These are phyloP conservation scores for Blastomyces parvus DNA, from an alignment of 2,329 filamentous ascomycete genomes.

Conservation along the genomic window DNA sequence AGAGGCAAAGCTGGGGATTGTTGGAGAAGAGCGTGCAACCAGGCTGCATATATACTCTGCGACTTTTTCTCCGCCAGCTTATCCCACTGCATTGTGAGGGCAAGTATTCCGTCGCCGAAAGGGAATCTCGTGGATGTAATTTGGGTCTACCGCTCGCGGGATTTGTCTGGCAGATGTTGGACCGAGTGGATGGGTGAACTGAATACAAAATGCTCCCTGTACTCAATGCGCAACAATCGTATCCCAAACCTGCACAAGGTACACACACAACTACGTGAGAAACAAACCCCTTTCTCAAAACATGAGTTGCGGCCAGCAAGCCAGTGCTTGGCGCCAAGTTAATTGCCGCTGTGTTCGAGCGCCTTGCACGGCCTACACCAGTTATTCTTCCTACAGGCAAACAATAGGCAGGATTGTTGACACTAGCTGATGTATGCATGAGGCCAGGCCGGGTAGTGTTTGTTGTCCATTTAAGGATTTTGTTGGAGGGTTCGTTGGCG, in stretches of 20 bases:
- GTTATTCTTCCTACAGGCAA: too few relatives aligned
- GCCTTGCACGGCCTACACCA: too few relatives aligned
- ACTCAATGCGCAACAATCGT: too few relatives aligned
- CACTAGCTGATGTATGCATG: too few relatives aligned
- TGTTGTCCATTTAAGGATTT: too few relatives aligned
- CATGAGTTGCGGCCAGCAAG: neutral
- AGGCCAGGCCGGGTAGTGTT: too few relatives aligned
- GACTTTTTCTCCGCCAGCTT: conserved; percentile 13
- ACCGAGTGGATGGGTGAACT: conserved; percentile 3
- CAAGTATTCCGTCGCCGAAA: neutral
- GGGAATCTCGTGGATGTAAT: neutral
- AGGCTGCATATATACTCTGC: conserved; percentile 12
- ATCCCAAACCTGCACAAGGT: neutral
- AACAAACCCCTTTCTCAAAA: conserved; percentile 1
- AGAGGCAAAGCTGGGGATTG: conserved; percentile 12
- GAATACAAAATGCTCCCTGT: conserved; percentile 5
- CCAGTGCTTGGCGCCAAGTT: conserved; percentile 2
- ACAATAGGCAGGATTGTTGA: too few relatives aligned
- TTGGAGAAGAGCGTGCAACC: conserved; percentile 9
- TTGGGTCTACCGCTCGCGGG: neutral
- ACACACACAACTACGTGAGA: neutral
- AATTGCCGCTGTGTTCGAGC: conserved; percentile 2
- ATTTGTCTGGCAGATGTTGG: conserved; percentile 7
- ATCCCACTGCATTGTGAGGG: conserved; percentile 12
- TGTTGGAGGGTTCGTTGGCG: too few relatives aligned